These are phyloP conservation scores for Nasturtium officinale DNA, from an alignment of 345 rosid genomes.

Conservation along the genomic window DNA sequence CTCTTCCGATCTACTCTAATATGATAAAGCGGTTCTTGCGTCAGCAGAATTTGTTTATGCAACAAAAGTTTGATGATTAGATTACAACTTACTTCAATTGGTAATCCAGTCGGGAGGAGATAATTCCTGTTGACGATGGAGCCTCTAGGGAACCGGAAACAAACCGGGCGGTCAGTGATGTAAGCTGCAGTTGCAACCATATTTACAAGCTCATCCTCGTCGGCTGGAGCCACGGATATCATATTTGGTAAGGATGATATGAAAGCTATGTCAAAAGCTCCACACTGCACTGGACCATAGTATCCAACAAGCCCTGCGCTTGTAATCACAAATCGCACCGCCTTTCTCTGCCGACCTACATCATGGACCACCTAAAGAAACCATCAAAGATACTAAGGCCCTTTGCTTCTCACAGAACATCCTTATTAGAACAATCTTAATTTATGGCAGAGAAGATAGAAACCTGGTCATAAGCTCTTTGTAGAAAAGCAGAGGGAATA, in stretches of 20 bases:
- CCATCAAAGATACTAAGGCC: constrained; percentile 20
- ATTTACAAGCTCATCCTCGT: constrained; percentile 80
- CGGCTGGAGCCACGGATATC: constrained; percentile 95
- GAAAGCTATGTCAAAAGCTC: constrained; percentile 87
- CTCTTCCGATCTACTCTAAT: constrained; percentile 77
- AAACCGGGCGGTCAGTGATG: constrained; percentile 73
- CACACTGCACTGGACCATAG: constrained; percentile 82
- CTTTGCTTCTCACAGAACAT: constrained; percentile 6
- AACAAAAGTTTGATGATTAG: not conserved
- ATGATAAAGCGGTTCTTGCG: constrained; percentile 26
- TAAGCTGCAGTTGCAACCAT: constrained; percentile 90
- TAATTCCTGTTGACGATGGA: constrained; percentile 57
- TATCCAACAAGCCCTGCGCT: constrained; percentile 93
- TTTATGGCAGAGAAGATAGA: constrained; percentile 28
- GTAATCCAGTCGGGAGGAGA: constrained; percentile 55
- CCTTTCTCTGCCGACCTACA: constrained; percentile 84
- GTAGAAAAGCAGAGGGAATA: constrained; percentile 83
- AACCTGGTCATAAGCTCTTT: constrained; percentile 97
- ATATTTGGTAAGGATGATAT: constrained; percentile 97
- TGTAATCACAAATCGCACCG: constrained; percentile 85
- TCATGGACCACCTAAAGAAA: constrained; percentile 74
- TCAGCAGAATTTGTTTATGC: constrained; percentile 16
- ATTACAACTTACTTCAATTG: constrained; percentile 63
- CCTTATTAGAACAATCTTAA: not conserved
- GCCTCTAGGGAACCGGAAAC: constrained; percentile 92